Evolutionary conservation across 257 asterid genomes (phyloP), one percentile per base, ranked within the genome.

Genomic region (Lycium ferocissimum): DNA sequence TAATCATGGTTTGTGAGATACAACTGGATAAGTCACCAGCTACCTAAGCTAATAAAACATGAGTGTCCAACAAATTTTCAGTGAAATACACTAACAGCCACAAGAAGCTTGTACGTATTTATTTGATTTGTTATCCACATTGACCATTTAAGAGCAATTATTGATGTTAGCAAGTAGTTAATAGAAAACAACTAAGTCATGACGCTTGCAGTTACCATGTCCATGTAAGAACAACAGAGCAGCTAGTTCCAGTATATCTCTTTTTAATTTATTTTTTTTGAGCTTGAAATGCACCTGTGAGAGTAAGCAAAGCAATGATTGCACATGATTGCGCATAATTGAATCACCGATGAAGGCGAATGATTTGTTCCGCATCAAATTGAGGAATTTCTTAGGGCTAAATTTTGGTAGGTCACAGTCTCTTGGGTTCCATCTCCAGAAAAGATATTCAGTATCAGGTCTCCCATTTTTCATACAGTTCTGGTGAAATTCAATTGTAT

Each of bases 401-500:
- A 95, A 88, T 87, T 82, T 93, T 2, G 95, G 94, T 61, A 94
- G 83, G 78, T 83, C 86, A 73, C 98, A 93, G 73, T 87, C 92
- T 80, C 85, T 90, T 0, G 98, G 98, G 7, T 92, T 92, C 98
- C 98, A 95, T 80, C 93, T 91, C 98, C 98, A 95, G 85, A 89
- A 88, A 18, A 92, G 66, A 86, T 93, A 95, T 33, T 83, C 94
- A 5, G 84, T 70, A 87, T 95, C 98, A 0, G 94, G 97, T 78
- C 98, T 86, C 4, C 98, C 98, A 80, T 95, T 95, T 56, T 57
- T 93, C 93, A 94, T 90, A 81, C 98, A 95, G 26, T 95, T 91
- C 53, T 95, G 98, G 17, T 93, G 95, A 20, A 78, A 80, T 83
- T 95, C 96, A 53, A 95, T 95, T 0, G 92, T 80, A 38, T 51